Conservation (phyloP, 306 rosid genomes). For the Lagenaria siceraria region DNA sequence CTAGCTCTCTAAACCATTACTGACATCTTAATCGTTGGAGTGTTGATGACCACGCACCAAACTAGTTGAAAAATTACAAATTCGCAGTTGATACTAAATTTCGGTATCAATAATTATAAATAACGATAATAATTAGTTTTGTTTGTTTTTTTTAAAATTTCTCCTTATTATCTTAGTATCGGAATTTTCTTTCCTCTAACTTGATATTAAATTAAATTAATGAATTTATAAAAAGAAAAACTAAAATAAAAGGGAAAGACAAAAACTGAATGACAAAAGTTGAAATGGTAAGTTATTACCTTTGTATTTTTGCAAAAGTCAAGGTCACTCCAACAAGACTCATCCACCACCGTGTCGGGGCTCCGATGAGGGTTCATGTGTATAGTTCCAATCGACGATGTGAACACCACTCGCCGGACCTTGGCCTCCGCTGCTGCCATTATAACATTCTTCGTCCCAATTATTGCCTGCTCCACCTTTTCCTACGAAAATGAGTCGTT, state of each 20-base stretch:
- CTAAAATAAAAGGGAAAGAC: neutral
- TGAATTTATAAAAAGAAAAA: neutral
- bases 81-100: too few species aligned
- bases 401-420: conserved; percentile 71
- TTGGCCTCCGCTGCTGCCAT: conserved; percentile 53
- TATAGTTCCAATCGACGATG: conserved; percentile 81
- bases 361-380: conserved; percentile 62
- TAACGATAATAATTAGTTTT: too few species aligned
- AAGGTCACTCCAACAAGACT: conserved; percentile 83
- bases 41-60: too few species aligned
- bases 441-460: conserved; percentile 62
- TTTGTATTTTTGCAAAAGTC: conserved; percentile 84
- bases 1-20: too few species aligned
- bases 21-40: too few species aligned
- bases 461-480: conserved; percentile 66
- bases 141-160: too few species aligned
- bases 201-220: neutral
- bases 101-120: too few species aligned
- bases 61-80: too few species aligned
- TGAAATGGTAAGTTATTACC: conserved; percentile 15
- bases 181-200: too few species aligned
- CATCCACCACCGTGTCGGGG: conserved; percentile 56
- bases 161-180: too few species aligned
- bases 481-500: too few species aligned
- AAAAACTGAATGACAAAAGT: too few species aligned